Percentiles rank a stretch among this genome's conserved stretches.
Conservation (phyloP, 768 basidiomycete genomes). For the Coprinellus micaceus region DNA sequence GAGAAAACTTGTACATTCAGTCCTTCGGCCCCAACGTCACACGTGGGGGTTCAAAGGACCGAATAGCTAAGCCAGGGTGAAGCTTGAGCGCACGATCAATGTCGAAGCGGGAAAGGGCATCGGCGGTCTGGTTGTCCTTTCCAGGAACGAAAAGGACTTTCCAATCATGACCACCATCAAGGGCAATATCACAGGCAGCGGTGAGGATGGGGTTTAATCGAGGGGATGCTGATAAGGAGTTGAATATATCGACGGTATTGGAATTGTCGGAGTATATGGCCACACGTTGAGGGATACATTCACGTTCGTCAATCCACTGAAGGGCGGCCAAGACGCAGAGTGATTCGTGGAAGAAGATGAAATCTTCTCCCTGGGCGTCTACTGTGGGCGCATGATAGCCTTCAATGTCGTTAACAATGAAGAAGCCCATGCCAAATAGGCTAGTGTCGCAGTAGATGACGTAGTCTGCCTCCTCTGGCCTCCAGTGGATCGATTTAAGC, state of each 20-base stretch:
- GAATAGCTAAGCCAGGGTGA: neutral
- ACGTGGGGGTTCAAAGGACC: neutral
- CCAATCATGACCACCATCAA: too few species aligned
- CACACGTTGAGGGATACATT: conserved; percentile 9
- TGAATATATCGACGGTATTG: conserved; percentile 28
- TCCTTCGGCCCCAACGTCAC: conserved; percentile 24
- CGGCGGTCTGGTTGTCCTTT: conserved; percentile 21
- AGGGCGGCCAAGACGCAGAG: conserved; percentile 21
- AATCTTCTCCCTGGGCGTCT: rapidly evolving
- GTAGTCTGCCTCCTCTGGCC: neutral
- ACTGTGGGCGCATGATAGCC: conserved; percentile 19
- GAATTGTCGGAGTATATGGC: conserved; percentile 27
- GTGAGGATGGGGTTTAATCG: conserved; percentile 22
- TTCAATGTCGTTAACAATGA: conserved; percentile 15
- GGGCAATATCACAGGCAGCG: conserved; percentile 5
- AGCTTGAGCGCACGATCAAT: neutral
- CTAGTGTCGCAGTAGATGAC: conserved; percentile 26
- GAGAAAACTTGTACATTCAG: conserved; percentile 20
- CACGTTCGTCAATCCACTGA: neutral
- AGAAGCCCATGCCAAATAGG: conserved; percentile 25
- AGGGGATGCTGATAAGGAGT: conserved; percentile 26
- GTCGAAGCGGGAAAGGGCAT: conserved; percentile 21
- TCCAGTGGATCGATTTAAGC: conserved; percentile 17
- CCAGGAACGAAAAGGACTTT: conserved; percentile 19
- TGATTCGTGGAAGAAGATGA: conserved; percentile 28